Conservation (phyloP, 305 asterid genomes). For the Solanum chacoense region DNA sequence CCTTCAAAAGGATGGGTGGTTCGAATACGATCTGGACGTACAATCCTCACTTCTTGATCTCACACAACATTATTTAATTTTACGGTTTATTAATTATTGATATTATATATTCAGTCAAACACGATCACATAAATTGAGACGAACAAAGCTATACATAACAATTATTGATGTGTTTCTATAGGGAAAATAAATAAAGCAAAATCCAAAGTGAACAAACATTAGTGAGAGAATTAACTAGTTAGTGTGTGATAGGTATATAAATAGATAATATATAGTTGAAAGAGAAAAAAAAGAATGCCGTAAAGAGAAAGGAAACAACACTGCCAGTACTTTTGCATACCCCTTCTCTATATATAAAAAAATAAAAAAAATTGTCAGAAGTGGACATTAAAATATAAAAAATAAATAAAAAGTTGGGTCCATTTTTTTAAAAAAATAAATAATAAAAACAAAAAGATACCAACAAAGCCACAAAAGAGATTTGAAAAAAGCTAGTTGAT, state of each 20-base stretch:
- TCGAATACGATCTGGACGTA: too few relatives aligned
- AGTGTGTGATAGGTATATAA: conserved; percentile 28
- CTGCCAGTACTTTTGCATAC: conserved; percentile 28
- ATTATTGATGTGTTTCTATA: neutral
- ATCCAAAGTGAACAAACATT: neutral
- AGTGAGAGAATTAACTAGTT: neutral
- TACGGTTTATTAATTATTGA: rapidly evolving
- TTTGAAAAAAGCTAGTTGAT: conserved; percentile 26
- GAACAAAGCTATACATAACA: rapidly evolving
- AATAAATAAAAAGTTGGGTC: neutral
- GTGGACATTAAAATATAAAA: neutral
- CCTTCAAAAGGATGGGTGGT: too few relatives aligned
- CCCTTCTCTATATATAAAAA: conserved; percentile 20
- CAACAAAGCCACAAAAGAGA: conserved; percentile 24
- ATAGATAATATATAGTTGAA: conserved; percentile 23
- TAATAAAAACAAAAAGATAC: conserved; percentile 32
- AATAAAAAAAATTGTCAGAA: conserved; percentile 1
- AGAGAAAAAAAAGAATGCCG: conserved; percentile 47
- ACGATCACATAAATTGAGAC: neutral
- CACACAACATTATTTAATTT: too few relatives aligned
- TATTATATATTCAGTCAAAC: rapidly evolving
- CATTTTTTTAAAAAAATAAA: neutral
- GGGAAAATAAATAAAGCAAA: neutral
- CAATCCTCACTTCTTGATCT: too few relatives aligned
- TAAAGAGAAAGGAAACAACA: conserved; percentile 59